A percentile compares a stretch with the other conserved stretches of the same genome.
Conservation (phyloP, 202 grass and related monocot species). For the Panicum hallii region DNA sequence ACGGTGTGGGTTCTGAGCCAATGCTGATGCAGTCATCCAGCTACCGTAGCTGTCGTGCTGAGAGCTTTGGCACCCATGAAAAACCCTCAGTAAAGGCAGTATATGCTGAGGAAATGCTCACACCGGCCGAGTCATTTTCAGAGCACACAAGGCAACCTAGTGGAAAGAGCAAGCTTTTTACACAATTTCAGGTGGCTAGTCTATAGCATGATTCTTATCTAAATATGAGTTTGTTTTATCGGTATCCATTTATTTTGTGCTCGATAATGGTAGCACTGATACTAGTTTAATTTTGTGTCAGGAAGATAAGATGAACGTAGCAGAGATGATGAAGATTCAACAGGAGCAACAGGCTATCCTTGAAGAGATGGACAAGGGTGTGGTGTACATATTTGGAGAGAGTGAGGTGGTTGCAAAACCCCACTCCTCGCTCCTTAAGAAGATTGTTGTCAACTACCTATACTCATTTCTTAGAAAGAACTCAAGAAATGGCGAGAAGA, state of each 20-base stretch:
- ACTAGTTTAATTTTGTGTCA: not conserved
- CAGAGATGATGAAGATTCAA: constrained; percentile 43
- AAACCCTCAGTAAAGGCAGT: constrained; percentile 20
- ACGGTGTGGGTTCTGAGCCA: not conserved
- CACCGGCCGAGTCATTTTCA: constrained; percentile 39
- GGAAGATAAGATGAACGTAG: constrained; percentile 39
- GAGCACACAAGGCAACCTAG: constrained; percentile 33
- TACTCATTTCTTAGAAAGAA: constrained; percentile 65
- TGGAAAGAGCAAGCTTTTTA: constrained; percentile 30
- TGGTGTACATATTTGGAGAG: constrained; percentile 65
- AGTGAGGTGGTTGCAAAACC: constrained; percentile 51
- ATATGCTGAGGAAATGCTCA: constrained; percentile 52
- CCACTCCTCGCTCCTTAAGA: constrained; percentile 59
- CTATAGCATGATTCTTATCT: not conserved
- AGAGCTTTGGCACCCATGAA: constrained; percentile 28
- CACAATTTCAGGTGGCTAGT: constrained; percentile 34
- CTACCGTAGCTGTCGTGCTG: not conserved
- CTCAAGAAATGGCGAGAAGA: constrained; percentile 54
- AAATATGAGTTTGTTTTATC: not conserved
- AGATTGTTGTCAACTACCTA: constrained; percentile 50
- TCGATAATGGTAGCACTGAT: not conserved
- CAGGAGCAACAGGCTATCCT: constrained; percentile 38
- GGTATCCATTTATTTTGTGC: not conserved
- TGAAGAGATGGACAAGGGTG: constrained; percentile 53
- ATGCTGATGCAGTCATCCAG: constrained; percentile 14